Conservation (phyloP, 2,329 filamentous ascomycete species). For the Botrytis elliptica region DNA sequence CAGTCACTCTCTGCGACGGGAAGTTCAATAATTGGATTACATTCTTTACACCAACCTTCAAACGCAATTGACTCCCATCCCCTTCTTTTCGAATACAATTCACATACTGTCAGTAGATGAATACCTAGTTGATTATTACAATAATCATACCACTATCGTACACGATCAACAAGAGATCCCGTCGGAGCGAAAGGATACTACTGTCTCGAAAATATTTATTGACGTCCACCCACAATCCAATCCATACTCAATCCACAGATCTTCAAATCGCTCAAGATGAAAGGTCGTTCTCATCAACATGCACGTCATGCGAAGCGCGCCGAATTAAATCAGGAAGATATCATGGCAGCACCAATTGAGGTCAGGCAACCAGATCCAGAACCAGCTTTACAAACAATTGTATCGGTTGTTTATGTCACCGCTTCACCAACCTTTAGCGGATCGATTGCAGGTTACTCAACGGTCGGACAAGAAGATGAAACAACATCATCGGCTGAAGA, state of each 20-base stretch:
- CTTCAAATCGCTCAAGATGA: slow-evolving; percentile 25
- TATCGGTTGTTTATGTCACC: slow-evolving; percentile 52
- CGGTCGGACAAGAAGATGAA: slow-evolving; percentile 33
- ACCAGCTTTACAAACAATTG: slow-evolving; percentile 36
- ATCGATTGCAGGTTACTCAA: slow-evolving; percentile 49
- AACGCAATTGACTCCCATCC: background rate
- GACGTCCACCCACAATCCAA: background rate
- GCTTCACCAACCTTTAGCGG: slow-evolving; percentile 52
- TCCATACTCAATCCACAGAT: slow-evolving; percentile 14
- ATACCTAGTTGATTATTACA: background rate
- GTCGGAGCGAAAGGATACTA: background rate
- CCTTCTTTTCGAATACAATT: background rate
- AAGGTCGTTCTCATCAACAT: slow-evolving; percentile 32
- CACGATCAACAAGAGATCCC: background rate
- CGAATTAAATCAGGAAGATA: slow-evolving; percentile 24
- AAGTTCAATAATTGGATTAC: background rate
- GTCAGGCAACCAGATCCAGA: slow-evolving; percentile 17
- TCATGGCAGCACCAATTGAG: slow-evolving; percentile 23
- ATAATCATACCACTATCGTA: background rate
- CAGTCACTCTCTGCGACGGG: background rate
- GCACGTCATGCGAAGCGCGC: slow-evolving; percentile 28
- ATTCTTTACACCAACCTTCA: slow-evolving; percentile 9
- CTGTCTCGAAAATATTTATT: background rate
- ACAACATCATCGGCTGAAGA: slow-evolving; percentile 20
- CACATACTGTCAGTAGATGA: background rate